A percentile compares a stretch with the other conserved stretches of the same genome.
phyloP scores from a whole-genome alignment of 2,329 filamentous ascomycete genomes.

The Lachnellula occidentalis region DNA sequence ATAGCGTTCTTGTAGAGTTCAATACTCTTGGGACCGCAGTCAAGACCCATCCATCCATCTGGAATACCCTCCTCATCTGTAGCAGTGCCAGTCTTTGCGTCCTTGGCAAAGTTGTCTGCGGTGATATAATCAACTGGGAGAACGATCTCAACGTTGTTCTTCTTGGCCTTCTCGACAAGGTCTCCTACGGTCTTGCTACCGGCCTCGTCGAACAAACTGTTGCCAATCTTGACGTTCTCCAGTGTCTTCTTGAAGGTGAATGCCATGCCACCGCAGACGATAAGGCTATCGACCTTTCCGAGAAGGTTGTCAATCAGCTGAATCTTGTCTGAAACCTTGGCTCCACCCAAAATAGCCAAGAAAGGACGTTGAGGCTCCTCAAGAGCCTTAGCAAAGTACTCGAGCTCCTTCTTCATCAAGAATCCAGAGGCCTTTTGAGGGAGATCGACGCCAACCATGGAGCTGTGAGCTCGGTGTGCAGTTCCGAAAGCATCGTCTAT shows the following conservation, averaged over 20 bases:
- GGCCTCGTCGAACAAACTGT: slow-evolving; percentile 87
- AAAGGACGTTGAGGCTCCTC: slow-evolving; percentile 92
- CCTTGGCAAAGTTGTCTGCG: slow-evolving; percentile 86
- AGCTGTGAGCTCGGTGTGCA: slow-evolving; percentile 96
- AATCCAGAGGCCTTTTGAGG: slow-evolving; percentile 97
- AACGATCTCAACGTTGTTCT: slow-evolving; percentile 91
- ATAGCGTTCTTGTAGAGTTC: slow-evolving; percentile 87
- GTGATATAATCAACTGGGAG: slow-evolving; percentile 94
- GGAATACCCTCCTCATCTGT: slow-evolving; percentile 87
- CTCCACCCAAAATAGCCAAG: slow-evolving; percentile 95
- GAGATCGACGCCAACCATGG: slow-evolving; percentile 95
- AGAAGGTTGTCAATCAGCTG: slow-evolving; percentile 98
- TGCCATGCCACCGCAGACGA: slow-evolving; percentile 97
- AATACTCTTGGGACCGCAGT: slow-evolving; percentile 85
- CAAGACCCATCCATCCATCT: slow-evolving; percentile 96
- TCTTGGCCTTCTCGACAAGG: slow-evolving; percentile 92
- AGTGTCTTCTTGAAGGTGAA: slow-evolving; percentile 99
- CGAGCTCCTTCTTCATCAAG: slow-evolving; percentile 99
- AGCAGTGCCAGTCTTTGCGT: slow-evolving; percentile 75
- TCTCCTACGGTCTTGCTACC: slow-evolving; percentile 86
- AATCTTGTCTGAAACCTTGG: slow-evolving; percentile 99
- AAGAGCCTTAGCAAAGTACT: slow-evolving; percentile 97
- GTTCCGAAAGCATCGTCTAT: slow-evolving; percentile 97
- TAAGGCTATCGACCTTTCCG: slow-evolving; percentile 93
- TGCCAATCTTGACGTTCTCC: slow-evolving; percentile 81